Conservation (phyloP, 805 yeast species). For the Lachancea mirantina region DNA sequence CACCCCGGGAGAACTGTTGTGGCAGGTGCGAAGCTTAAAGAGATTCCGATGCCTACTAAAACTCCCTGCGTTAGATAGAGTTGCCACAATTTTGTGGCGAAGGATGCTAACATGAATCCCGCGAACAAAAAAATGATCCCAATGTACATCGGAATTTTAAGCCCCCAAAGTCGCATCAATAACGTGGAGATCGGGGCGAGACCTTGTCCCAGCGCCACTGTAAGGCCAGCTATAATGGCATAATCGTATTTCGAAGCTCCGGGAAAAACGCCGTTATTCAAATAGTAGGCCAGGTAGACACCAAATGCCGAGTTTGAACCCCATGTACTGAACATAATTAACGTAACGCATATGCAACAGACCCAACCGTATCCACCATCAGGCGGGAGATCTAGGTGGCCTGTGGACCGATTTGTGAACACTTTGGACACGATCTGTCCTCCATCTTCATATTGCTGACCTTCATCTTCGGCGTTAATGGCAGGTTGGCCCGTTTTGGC, state of each 20-base stretch:
- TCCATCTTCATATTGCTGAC: neutral
- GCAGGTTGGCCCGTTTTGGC: neutral
- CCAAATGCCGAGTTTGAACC: constrained; percentile 65
- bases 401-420: constrained; percentile 32
- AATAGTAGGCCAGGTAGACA: constrained; percentile 51
- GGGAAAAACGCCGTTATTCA: constrained; percentile 42
- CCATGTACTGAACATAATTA: constrained; percentile 59
- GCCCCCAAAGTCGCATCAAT: constrained; percentile 43
- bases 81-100: constrained; percentile 55
- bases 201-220: constrained; percentile 49
- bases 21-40: constrained; percentile 52
- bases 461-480: constrained; percentile 3
- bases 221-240: constrained; percentile 62
- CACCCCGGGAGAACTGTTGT: constrained; percentile 59
- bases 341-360: constrained; percentile 41
- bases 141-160: constrained; percentile 38
- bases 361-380: constrained; percentile 73
- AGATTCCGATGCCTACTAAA: constrained; percentile 45
- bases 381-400: constrained; percentile 37
- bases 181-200: constrained; percentile 51
- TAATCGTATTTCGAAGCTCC: constrained; percentile 54
- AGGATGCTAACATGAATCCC: constrained; percentile 55
- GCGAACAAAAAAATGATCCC: constrained; percentile 48
- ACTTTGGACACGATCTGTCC: constrained; percentile 23
- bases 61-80: constrained; percentile 63